A percentile compares a stretch with the other conserved stretches of the same genome.
phyloP scores from a whole-genome alignment of 495 filamentous ascomycete genomes.

The Penicillium macrosclerotiorum region DNA sequence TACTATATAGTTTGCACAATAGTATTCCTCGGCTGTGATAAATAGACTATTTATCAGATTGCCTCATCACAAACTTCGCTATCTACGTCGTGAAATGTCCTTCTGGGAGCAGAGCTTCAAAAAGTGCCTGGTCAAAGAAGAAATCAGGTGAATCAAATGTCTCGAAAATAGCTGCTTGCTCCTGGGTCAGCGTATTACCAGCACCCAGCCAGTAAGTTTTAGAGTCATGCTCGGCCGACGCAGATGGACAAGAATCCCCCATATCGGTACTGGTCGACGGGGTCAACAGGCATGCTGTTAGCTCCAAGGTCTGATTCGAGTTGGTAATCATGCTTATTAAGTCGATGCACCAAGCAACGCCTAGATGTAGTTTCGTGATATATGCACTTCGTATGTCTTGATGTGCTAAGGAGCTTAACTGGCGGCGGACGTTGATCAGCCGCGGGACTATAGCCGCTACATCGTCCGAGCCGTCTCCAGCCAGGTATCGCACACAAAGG shows the following conservation, averaged over 20 bases:
- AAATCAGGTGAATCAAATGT: background rate
- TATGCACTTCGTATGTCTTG: background rate
- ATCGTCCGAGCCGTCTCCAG: background rate
- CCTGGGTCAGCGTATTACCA: background rate
- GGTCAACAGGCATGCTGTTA: background rate
- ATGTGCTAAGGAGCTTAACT: background rate
- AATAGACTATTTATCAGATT: no score
- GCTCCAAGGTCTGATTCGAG: background rate
- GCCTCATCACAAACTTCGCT: background rate
- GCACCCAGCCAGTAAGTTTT: background rate
- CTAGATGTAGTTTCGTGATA: background rate
- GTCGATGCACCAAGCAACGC: background rate
- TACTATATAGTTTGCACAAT: no score
- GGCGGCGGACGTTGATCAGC: background rate
- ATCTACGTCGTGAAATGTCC: background rate
- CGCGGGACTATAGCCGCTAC: background rate
- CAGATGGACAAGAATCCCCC: background rate
- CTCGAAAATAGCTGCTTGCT: background rate
- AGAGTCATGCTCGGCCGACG: background rate
- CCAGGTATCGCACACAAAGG: background rate
- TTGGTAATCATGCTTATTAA: background rate
- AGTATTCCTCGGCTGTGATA: no score
- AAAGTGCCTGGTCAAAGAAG: background rate
- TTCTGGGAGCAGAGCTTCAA: background rate
- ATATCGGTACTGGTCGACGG: background rate